Evolutionary conservation across 1,139 yeast species (phyloP), one percentile per base, ranked within the genome.

Genomic region (Yamadazyma jaroonii): DNA sequence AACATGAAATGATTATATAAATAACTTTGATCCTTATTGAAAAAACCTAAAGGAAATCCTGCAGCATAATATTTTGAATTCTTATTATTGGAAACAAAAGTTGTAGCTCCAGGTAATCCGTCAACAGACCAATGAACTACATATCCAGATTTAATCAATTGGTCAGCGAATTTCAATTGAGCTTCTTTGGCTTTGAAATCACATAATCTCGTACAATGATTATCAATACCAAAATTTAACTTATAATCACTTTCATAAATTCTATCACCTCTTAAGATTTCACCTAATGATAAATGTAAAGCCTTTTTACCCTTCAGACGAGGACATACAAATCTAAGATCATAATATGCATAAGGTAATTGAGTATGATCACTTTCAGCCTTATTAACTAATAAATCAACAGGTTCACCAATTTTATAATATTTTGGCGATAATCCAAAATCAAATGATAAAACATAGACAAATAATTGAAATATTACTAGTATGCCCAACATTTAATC

Each of bases 41-140:
- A 77, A 48, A 77, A 82, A 0, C 97, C 97, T 32, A 89, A 57
- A 1, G 95, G 90, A 62, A 88, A 89, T 1, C 96, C 97, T 2
- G 95, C 80, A 4, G 89, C 85, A 51, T 88, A 88, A 57, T 83
- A 85, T 53, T 86, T 83, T 36, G 68, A 64, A 30, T 75, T 66
- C 30, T 72, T 74, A 33, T 74, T 77, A 4, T 79, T 72, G 6
- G 85, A 79, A 25, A 82, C 77, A 53, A 83, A 85, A 0, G 95
- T 85, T 4, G 96, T 87, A 3, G 96, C 94, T 3, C 94, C 95
- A 0, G 96, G 96, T 29, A 89, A 63, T 13, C 83, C 88, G 61
- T 89, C 96, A 14, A 88, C 69, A 31, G 77, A 61, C 96, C 96
- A 89, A 53, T 88, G 92, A 9, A 76, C 89, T 36, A 82, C 82